Percentiles rank a stretch among this genome's conserved stretches.
Conservation (phyloP, 1,284 basidiomycete species). For the Trichosporon ovoides region DNA sequence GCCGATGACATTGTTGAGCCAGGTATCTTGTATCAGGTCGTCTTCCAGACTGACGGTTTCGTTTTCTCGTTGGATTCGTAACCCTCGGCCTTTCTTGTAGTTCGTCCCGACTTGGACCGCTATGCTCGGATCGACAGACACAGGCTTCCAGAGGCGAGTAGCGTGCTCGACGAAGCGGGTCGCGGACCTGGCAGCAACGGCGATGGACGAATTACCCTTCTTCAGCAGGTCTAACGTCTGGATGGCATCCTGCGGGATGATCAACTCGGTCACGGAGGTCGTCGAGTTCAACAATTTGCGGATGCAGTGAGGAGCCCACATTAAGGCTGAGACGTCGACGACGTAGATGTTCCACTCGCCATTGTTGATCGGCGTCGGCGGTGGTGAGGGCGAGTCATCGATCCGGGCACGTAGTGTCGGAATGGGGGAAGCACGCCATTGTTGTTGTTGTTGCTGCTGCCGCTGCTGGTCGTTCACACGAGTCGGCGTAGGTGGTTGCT, state of each 20-base stretch:
- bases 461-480: neutral
- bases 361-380: conserved; percentile 5
- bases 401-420: conserved; percentile 3
- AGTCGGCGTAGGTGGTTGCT: conserved; percentile 1
- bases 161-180: conserved; percentile 47
- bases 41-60: conserved; percentile 20
- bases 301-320: conserved; percentile 73
- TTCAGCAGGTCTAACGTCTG: conserved; percentile 91
- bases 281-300: conserved; percentile 70
- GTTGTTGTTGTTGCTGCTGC: no score
- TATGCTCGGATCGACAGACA: conserved; percentile 29
- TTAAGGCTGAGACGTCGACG: conserved; percentile 77
- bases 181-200: conserved; percentile 60
- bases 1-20: conserved; percentile 34
- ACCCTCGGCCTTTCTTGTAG: conserved; percentile 35
- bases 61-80: conserved; percentile 34
- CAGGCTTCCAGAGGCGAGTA: conserved; percentile 31
- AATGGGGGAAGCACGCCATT: neutral
- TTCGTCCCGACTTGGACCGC: conserved; percentile 28
- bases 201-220: conserved; percentile 72
- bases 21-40: conserved; percentile 17
- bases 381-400: conserved; percentile 14
- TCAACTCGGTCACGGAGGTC: conserved; percentile 60
- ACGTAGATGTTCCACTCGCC: conserved; percentile 52
- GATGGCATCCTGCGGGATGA: conserved; percentile 82